Evolutionary conservation across 2,329 filamentous ascomycete species (phyloP).

Genomic region (Colletotrichum acutatum): DNA sequence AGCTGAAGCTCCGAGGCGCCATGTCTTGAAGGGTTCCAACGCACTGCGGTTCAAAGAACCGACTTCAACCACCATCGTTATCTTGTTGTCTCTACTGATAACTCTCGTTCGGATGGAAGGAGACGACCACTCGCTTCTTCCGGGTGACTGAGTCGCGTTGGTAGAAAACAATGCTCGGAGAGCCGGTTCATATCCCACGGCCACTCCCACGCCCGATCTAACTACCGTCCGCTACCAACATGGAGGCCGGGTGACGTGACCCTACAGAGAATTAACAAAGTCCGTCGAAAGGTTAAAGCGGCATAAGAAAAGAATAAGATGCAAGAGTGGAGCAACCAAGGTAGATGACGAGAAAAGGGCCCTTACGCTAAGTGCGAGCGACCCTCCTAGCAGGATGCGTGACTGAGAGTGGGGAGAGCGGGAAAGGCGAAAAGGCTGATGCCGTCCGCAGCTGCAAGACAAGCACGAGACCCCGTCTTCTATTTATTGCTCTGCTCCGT

Average conservation of each 20-base stretch:
- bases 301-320: background rate
- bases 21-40: conserved; percentile 27
- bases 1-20: background rate
- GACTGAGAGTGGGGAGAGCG: conserved; percentile 14
- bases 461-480: conserved; percentile 20
- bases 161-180: background rate
- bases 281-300: background rate
- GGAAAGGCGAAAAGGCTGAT: conserved; percentile 10
- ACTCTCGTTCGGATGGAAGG: background rate
- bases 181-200: conserved; percentile 15
- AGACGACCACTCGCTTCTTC: background rate
- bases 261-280: background rate
- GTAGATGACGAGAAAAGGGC: background rate
- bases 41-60: conserved; percentile 22
- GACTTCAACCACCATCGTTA: conserved; percentile 31
- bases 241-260: background rate
- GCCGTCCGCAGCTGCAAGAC: conserved; percentile 4
- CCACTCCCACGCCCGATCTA: conserved; percentile 10
- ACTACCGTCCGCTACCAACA: background rate
- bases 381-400: background rate
- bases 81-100: background rate
- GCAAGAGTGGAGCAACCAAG: background rate
- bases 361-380: background rate
- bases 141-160: background rate
- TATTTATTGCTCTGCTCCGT: conserved; percentile 16